Conservation (phyloP, 352 stramenopile species). For the Phytophthora sp. region DNA sequence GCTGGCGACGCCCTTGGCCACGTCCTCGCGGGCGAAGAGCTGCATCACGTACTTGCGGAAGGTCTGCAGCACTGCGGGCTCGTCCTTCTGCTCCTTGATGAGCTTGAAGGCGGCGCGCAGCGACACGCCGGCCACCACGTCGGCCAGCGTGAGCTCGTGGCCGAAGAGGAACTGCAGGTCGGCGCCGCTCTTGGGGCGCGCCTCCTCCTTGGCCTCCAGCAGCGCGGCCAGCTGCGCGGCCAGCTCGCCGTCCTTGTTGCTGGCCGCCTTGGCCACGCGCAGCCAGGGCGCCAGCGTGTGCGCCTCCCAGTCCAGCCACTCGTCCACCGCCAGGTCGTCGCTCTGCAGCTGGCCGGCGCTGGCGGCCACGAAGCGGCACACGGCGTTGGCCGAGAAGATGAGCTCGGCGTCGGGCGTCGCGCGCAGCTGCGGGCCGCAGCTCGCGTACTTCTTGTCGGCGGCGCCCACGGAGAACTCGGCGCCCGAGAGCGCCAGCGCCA, state of each 20-base stretch:
- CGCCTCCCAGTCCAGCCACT: conserved; percentile 86
- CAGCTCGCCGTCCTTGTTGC: conserved; percentile 28
- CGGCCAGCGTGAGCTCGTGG: conserved; percentile 65
- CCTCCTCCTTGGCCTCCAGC: conserved; percentile 69
- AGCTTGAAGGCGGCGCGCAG: conserved; percentile 67
- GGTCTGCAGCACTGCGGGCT: conserved; percentile 51
- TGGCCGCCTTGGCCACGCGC: conserved; percentile 53
- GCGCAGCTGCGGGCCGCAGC: conserved; percentile 59
- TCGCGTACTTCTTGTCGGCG: conserved; percentile 64
- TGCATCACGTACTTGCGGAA: conserved; percentile 76
- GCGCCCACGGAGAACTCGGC: conserved; percentile 54
- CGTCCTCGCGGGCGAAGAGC: conserved; percentile 55
- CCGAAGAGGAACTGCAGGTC: conserved; percentile 72
- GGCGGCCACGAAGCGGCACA: conserved; percentile 74
- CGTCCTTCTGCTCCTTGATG: conserved; percentile 50
- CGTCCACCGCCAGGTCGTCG: conserved; percentile 81
- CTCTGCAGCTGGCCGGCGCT: conserved; percentile 57
- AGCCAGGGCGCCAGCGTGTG: conserved; percentile 69
- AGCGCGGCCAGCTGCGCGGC: conserved; percentile 50
- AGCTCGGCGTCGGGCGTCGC: conserved; percentile 38
- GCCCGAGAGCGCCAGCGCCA: conserved; percentile 57
- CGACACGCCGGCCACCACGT: conserved; percentile 76
- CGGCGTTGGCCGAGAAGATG: conserved; percentile 81
- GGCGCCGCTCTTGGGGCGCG: conserved; percentile 42
- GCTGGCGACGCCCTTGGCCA: conserved; percentile 53